Base-by-base conservation (phyloP, 768 basidiomycete genomes). In the Dioszegia aurantiaca region DNA sequence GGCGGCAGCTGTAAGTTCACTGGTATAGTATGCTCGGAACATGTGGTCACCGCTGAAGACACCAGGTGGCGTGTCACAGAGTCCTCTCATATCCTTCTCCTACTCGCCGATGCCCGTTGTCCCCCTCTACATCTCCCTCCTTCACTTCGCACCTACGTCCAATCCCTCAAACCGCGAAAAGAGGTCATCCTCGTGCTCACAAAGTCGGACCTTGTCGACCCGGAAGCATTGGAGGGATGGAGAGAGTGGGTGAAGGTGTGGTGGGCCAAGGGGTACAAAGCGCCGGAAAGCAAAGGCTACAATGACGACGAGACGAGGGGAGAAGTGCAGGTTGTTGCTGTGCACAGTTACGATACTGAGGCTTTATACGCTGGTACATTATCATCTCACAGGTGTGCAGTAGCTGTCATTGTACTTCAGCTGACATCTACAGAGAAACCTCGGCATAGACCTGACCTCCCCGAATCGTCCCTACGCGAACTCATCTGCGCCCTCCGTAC, bases 21-120 rank as follows among this genome's bases (percentile, higher is more conserved):
- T 27, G 40, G n/a, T 6, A 21, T 24, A n/a, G 27, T 33, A 33
- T 33, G 33, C 6, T 33, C 8, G 33, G 8, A 33, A 14, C 14
- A 33, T n/a, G n/a, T n/a, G n/a, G n/a, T n/a, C 33, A 33, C 33
- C 33, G 14, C 8, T 30, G 42, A 54, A 43, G 16, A 26, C 16
- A 12, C 33, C 28, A 73, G 70, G n/a, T 99, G 95, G 95, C 83
- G 95, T 51, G 95, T 98, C 1, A 78, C 95, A 9, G 95, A 99
- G 78, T 84, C 92, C 21, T 95, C 94, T 1, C 89, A 95, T 67
- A 83, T 99, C 23, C 79, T 98, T 30, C 88, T 98, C 1, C 91
- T 98, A 77, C 94, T 99, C 49, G 89, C 95, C 51, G 95, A 99
- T 71, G 91, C 91, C 5, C 85, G 95, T 37, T 97, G 95, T 79